phyloP scores from a whole-genome alignment of 1,284 basidiomycete species.

The Trichosporon ovoides region DNA sequence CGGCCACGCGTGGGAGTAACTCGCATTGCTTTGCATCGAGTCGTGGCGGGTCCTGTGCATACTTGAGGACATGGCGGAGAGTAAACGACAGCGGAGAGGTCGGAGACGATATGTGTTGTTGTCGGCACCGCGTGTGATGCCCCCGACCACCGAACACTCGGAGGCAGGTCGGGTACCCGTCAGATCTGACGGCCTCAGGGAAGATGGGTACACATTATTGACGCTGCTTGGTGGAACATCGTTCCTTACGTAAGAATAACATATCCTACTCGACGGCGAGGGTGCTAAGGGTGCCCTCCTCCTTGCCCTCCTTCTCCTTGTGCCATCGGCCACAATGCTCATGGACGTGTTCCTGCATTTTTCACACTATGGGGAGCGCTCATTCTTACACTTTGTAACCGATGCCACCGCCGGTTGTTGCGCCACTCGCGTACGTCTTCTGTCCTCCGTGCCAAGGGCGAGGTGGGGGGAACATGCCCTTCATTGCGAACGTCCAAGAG shows the following conservation, averaged over 20 bases:
- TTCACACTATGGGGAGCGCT: not conserved
- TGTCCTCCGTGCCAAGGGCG: slow-evolving; percentile 36
- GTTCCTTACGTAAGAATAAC: not conserved
- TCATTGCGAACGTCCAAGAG: slow-evolving; percentile 47
- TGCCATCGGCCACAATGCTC: too few species aligned
- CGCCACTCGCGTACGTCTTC: slow-evolving; percentile 45
- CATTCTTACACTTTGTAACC: slow-evolving; percentile 25
- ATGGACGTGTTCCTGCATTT: not conserved
- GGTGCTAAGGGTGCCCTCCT: too few species aligned
- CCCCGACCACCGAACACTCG: not conserved
- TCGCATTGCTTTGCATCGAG: slow-evolving; percentile 17
- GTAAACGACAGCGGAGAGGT: not conserved
- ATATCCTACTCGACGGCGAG: too few species aligned
- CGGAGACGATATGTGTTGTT: slow-evolving; percentile 3
- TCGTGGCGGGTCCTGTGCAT: slow-evolving; percentile 11
- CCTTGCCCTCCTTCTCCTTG: too few species aligned
- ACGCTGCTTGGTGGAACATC: not conserved
- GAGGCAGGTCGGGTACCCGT: too few species aligned
- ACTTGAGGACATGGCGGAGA: slow-evolving; percentile 4
- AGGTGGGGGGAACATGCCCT: slow-evolving; percentile 49
- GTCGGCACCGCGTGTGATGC: not conserved
- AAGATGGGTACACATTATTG: too few species aligned
- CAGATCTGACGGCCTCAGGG: too few species aligned
- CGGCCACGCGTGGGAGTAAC: slow-evolving; percentile 12
- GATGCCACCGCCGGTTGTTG: slow-evolving; percentile 37